Evolutionary conservation across 768 basidiomycete species (phyloP), one percentile per base, ranked within the genome.

Genomic region (Boletus reticuloceps): DNA sequence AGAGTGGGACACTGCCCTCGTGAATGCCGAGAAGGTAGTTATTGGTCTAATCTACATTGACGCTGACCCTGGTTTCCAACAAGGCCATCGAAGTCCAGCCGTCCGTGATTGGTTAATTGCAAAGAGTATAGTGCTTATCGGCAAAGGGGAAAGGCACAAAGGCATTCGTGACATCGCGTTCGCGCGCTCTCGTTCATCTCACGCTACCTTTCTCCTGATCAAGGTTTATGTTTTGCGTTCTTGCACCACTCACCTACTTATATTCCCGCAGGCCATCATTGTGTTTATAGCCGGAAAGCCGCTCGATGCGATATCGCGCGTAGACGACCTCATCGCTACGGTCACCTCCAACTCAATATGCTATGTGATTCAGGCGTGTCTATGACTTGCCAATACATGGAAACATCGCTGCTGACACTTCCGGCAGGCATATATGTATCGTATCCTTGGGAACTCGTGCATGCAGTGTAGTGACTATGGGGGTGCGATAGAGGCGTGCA

Each of bases 211-310:
- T n/a, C 16, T 38, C 25, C 47, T 48, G 4, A 27, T 27, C 27
- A 1, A 84, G 37, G 79, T 25, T 25, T 25, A 5, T 6, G 6
- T n/a, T 9, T 19, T 11, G 9, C 10, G 2, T 11, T 2, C 16
- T 29, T 14, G 9, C 7, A 22, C 22, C 22, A 22, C 22, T 22
- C 22, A 22, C 22, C 22, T 22, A 3, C 22, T 22, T 2, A 17
- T 4, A 17, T 4, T 22, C 22, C 27, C 34, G 9, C 20, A 44
- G 43, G 43, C 43, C 17, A 17, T 44, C 16, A 29, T 44, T n/a
- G 25, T 29, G 43, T 44, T 29, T n/a, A 44, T 17, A 0, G 43
- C 25, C 43, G 27, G 43, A 10, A 16, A 44, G 4, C 43, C 10
- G 7, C 27, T 17, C 25, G 17, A 27, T 44, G 27, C 43, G 25